Conservation (phyloP, 768 basidiomycete genomes). For the Termitomyces bulborhizus region DNA sequence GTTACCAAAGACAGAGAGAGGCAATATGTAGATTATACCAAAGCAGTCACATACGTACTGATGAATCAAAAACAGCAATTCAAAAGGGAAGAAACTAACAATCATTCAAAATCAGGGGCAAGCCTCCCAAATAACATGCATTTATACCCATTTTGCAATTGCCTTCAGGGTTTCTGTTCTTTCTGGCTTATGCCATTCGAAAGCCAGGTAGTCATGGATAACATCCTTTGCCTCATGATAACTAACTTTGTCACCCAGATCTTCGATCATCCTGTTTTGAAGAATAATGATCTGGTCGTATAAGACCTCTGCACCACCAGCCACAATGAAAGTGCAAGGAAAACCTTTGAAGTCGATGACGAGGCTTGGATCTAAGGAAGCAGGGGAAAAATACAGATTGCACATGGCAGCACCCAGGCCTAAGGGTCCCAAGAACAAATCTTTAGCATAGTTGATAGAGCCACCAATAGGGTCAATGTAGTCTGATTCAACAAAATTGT, state of each 20-base stretch:
- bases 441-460: conserved; percentile 25
- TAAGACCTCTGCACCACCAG: conserved; percentile 53
- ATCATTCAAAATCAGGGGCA: background rate
- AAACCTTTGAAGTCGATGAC: conserved; percentile 45
- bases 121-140: background rate
- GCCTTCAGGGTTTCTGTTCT: conserved; percentile 38
- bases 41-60: background rate
- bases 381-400: conserved; percentile 57
- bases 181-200: conserved; percentile 49
- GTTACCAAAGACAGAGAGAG: background rate
- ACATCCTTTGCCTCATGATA: conserved; percentile 48
- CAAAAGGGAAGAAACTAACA: background rate
- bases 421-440: conserved; percentile 43
- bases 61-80: background rate
- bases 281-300: conserved; percentile 44
- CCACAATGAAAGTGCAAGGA: conserved; percentile 54
- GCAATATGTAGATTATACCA: background rate
- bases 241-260: conserved; percentile 41
- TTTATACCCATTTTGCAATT: conserved; percentile 42
- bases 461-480: conserved; percentile 22
- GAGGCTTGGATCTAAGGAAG: conserved; percentile 32
- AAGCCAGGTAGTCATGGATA: conserved; percentile 49
- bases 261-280: conserved; percentile 40
- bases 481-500: conserved; percentile 27
- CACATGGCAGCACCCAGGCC: conserved; percentile 37